These are phyloP conservation scores for Suhomyces yuchorum DNA, from an alignment of 1,139 yeast genomes.

Conservation along the genomic window DNA sequence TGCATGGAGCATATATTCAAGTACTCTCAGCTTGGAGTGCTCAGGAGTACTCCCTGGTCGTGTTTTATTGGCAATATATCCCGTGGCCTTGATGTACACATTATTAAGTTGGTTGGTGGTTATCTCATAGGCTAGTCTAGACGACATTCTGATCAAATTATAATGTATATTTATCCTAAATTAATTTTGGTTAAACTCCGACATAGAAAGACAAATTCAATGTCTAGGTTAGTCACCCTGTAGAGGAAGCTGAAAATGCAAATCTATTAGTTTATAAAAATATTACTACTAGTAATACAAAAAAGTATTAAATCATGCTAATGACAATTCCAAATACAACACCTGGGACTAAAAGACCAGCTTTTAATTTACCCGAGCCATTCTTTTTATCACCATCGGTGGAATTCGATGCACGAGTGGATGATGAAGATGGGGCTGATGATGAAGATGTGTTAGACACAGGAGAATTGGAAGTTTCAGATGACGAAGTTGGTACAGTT, in stretches of 20 bases:
- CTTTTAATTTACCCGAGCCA: constrained; percentile 2
- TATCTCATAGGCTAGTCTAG: constrained; percentile 61
- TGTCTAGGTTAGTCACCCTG: no score
- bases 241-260: background rate
- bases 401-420: constrained; percentile 7
- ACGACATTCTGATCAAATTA: no score
- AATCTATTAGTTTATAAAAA: background rate
- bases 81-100: constrained; percentile 74
- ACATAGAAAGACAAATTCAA: no score
- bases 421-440: constrained; percentile 12
- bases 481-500: background rate
- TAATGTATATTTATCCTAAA: no score
- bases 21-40: constrained; percentile 65
- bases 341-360: constrained; percentile 6
- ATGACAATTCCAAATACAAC: constrained; percentile 5
- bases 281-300: background rate
- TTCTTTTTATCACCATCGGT: constrained; percentile 3
- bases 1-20: constrained; percentile 73
- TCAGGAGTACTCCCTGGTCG: constrained; percentile 72
- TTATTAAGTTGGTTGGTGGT: constrained; percentile 79
- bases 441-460: constrained; percentile 12
- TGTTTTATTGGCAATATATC: constrained; percentile 73
- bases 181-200: no score
- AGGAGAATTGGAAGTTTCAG: background rate
- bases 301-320: constrained; percentile 1